These are phyloP conservation scores for Coemansia sp. DNA, from an alignment of 192 early-diverging fungal genomes.

Conservation along the genomic window DNA sequence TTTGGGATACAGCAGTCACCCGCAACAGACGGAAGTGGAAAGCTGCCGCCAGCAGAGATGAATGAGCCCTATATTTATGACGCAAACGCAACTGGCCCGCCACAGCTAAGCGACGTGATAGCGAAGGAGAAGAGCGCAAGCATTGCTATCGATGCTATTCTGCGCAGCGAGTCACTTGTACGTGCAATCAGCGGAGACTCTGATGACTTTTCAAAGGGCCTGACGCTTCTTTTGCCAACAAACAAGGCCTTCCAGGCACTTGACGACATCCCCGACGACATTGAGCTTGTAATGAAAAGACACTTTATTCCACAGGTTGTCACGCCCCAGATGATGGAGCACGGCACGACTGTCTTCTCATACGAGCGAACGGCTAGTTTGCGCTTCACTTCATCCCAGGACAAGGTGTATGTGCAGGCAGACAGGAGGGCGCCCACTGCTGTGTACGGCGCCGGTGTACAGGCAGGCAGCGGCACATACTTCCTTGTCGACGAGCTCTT, in stretches of 20 bases:
- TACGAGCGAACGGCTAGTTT: slow-evolving; percentile 27
- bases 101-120: slow-evolving; percentile 43
- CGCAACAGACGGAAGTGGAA: background rate
- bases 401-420: slow-evolving; percentile 34
- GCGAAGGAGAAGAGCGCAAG: slow-evolving; percentile 44
- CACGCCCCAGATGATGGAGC: slow-evolving; percentile 29
- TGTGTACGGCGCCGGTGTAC: slow-evolving; percentile 31
- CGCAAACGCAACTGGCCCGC: slow-evolving; percentile 20
- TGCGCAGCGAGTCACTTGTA: slow-evolving; percentile 42
- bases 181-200: slow-evolving; percentile 52
- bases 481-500: slow-evolving; percentile 44
- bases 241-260: slow-evolving; percentile 45
- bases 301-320: slow-evolving; percentile 44
- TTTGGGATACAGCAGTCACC: slow-evolving; percentile 5
- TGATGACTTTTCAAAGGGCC: slow-evolving; percentile 32
- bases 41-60: slow-evolving; percentile 13
- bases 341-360: slow-evolving; percentile 24
- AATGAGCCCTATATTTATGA: slow-evolving; percentile 37
- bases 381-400: slow-evolving; percentile 28
- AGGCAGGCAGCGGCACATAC: slow-evolving; percentile 35
- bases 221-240: slow-evolving; percentile 50
- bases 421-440: slow-evolving; percentile 24
- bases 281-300: slow-evolving; percentile 41
- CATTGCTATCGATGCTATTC: slow-evolving; percentile 46
- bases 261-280: slow-evolving; percentile 28